Conservation (phyloP, 257 asterid species). For the Nicotiana undulata region DNA sequence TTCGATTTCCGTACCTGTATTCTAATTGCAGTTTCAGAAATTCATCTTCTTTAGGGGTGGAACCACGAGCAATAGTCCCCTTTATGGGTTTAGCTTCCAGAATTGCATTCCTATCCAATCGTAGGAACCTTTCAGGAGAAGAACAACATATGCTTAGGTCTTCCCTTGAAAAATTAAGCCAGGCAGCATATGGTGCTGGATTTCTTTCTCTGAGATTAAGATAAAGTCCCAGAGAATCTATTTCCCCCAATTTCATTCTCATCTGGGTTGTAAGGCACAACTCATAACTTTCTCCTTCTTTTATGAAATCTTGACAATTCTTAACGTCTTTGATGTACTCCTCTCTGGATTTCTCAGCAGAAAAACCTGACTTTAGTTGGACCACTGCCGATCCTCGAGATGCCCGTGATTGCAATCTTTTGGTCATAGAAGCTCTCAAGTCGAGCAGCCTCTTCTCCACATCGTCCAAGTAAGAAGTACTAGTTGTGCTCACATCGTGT, state of each 20-base stretch:
- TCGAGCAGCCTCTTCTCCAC: slow-evolving; percentile 55
- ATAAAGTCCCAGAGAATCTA: slow-evolving; percentile 59
- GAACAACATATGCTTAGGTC: slow-evolving; percentile 74
- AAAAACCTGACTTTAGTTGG: slow-evolving; percentile 35
- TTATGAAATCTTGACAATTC: slow-evolving; percentile 67
- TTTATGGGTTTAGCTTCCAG: slow-evolving; percentile 96
- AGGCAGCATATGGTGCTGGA: slow-evolving; percentile 95
- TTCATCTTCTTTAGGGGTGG: slow-evolving; percentile 58
- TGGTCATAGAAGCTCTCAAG: slow-evolving; percentile 21
- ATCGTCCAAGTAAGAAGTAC: slow-evolving; percentile 52
- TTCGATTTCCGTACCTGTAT: slow-evolving; percentile 43
- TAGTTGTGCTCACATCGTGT: slow-evolving; percentile 26
- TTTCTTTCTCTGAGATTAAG: slow-evolving; percentile 67
- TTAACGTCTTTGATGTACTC: slow-evolving; percentile 63
- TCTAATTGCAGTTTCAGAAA: slow-evolving; percentile 60
- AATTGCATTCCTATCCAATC: slow-evolving; percentile 64
- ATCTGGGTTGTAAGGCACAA: slow-evolving; percentile 83
- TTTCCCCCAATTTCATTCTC: slow-evolving; percentile 44
- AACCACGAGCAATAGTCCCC: slow-evolving; percentile 93
- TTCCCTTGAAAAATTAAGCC: slow-evolving; percentile 78
- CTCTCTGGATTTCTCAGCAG: slow-evolving; percentile 65
- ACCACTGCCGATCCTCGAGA: slow-evolving; percentile 12
- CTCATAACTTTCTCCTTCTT: slow-evolving; percentile 92
- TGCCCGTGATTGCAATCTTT: slow-evolving; percentile 12
- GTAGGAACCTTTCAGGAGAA: slow-evolving; percentile 92